Conservation (phyloP, 805 yeast species). For the Hanseniaspora osmophila region DNA sequence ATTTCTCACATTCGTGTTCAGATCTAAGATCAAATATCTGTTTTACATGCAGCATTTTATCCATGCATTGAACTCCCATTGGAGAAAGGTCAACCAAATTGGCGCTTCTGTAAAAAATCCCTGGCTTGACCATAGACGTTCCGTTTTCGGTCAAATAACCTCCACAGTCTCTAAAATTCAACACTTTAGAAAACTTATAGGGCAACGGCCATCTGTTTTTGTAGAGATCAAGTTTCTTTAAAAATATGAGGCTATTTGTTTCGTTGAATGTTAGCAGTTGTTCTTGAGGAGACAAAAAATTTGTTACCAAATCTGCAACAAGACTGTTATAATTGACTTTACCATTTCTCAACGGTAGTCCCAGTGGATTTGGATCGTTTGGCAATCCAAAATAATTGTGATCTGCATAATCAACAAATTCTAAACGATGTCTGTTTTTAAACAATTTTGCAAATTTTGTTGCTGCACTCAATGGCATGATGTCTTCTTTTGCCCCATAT, state of each 20-base stretch:
- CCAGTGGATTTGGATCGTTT: conserved; percentile 16
- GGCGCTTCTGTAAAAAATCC: conserved; percentile 50
- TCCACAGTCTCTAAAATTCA: conserved; percentile 69
- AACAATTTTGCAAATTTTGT: conserved; percentile 44
- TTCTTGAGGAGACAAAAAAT: not conserved
- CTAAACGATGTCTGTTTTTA: conserved; percentile 38
- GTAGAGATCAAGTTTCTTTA: not conserved
- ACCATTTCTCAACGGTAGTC: conserved; percentile 26
- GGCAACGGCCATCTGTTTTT: conserved; percentile 16
- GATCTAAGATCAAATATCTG: conserved; percentile 59
- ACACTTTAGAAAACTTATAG: conserved; percentile 22
- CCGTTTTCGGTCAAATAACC: conserved; percentile 40
- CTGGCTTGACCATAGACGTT: conserved; percentile 34
- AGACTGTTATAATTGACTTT: conserved; percentile 44
- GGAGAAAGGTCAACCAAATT: conserved; percentile 38
- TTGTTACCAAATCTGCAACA: conserved; percentile 27
- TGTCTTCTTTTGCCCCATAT: conserved; percentile 55
- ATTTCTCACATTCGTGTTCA: conserved; percentile 33
- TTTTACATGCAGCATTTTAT: conserved; percentile 23
- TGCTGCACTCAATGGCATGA: conserved; percentile 54
- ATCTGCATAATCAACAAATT: conserved; percentile 54
- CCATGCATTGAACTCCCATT: conserved; percentile 30
- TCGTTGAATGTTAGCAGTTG: not conserved
- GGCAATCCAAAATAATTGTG: conserved; percentile 59
- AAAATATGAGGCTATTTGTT: not conserved